A percentile compares a stretch with the other conserved stretches of the same genome.
phyloP scores from a whole-genome alignment of 1,284 basidiomycete genomes.

The Leccinum subspadiceum region DNA sequence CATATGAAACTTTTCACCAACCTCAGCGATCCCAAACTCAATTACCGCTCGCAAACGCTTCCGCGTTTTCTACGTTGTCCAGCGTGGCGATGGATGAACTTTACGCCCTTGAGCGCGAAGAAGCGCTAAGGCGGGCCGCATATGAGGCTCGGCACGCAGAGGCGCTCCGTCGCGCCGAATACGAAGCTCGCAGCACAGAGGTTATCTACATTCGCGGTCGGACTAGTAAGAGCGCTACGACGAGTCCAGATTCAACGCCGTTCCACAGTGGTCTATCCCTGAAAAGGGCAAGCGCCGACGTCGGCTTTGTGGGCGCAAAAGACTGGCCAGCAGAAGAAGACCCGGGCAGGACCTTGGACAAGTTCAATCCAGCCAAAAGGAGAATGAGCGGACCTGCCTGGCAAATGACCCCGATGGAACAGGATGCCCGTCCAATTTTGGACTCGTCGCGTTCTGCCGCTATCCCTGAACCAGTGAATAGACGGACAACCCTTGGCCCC shows the following conservation, averaged over 20 bases:
- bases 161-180: slow-evolving; percentile 78
- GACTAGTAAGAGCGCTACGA: slow-evolving; percentile 65
- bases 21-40: slow-evolving; percentile 42
- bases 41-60: slow-evolving; percentile 37
- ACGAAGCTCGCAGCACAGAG: slow-evolving; percentile 61
- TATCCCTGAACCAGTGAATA: slow-evolving; percentile 16
- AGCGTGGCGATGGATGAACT: slow-evolving; percentile 85
- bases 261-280: slow-evolving; percentile 34
- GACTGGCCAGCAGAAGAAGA: slow-evolving; percentile 36
- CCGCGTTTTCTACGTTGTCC: slow-evolving; percentile 74
- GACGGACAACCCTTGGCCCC: slow-evolving; percentile 30
- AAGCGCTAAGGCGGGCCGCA: slow-evolving; percentile 79
- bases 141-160: slow-evolving; percentile 81
- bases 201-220: slow-evolving; percentile 46
- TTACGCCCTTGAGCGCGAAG: slow-evolving; percentile 80
- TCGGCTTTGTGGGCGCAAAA: slow-evolving; percentile 43
- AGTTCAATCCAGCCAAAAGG: slow-evolving; percentile 29
- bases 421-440: slow-evolving; percentile 22
- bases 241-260: slow-evolving; percentile 62
- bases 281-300: slow-evolving; percentile 31
- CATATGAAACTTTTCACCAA: slow-evolving; percentile 45
- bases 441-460: slow-evolving; percentile 27
- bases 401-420: slow-evolving; percentile 43
- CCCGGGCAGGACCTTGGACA: slow-evolving; percentile 21
- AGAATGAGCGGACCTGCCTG: slow-evolving; percentile 54